These are phyloP conservation scores for Puya raimondii DNA, from an alignment of 176 grass and related monocot genomes.

Conservation along the genomic window DNA sequence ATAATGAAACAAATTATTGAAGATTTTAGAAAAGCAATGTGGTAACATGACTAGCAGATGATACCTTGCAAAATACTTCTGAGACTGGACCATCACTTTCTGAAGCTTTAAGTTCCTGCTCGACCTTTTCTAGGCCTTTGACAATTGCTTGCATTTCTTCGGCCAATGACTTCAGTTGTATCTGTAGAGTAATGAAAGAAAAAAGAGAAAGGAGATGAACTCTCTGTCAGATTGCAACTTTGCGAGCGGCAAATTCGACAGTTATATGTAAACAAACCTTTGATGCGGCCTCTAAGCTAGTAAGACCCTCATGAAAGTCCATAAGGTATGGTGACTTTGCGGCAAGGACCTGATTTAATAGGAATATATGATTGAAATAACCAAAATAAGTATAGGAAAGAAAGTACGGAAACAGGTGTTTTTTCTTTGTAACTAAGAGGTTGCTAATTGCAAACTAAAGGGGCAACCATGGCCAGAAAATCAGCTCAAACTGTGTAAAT, in stretches of 20 bases:
- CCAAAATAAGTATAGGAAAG: not conserved
- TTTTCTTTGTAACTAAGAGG: too few species aligned
- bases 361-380: conserved; percentile 6
- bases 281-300: conserved; percentile 84
- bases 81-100: conserved; percentile 94
- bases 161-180: conserved; percentile 92
- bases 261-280: conserved; percentile 48
- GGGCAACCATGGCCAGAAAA: too few species aligned
- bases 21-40: not conserved
- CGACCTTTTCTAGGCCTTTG: conserved; percentile 91
- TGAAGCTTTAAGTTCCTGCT: conserved; percentile 74
- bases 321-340: conserved; percentile 64
- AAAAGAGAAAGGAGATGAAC: conserved; percentile 17
- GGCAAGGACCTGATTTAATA: conserved; percentile 62
- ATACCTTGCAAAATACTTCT: conserved; percentile 77
- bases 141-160: conserved; percentile 99
- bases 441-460: too few species aligned
- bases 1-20: not conserved
- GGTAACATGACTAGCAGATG: conserved; percentile 9
- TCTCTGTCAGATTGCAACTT: not conserved
- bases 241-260: not conserved
- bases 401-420: too few species aligned
- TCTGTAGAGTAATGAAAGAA: conserved; percentile 37
- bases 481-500: too few species aligned
- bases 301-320: conserved; percentile 81